phyloP scores from a whole-genome alignment of 2,329 filamentous ascomycete genomes.

The Fusarium falciforme region DNA sequence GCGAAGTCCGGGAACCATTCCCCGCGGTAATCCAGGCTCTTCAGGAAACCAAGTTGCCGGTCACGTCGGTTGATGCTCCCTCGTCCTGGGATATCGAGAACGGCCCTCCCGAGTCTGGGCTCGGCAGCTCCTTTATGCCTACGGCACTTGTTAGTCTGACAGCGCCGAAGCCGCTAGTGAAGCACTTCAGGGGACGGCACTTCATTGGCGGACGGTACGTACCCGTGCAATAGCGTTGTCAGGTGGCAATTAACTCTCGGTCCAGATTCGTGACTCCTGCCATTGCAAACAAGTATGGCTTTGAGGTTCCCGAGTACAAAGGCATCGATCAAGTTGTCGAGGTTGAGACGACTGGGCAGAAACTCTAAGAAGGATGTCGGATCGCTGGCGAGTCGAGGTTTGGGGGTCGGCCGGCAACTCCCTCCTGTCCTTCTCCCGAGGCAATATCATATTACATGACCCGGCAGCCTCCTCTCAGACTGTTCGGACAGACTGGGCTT shows the following conservation, averaged over 20 bases:
- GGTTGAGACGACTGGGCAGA: slow-evolving; percentile 64
- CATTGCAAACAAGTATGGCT: slow-evolving; percentile 85
- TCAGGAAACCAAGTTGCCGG: slow-evolving; percentile 77
- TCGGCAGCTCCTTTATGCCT: slow-evolving; percentile 85
- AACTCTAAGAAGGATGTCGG: slow-evolving; percentile 56
- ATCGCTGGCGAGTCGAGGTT: slow-evolving; percentile 7
- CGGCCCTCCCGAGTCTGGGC: slow-evolving; percentile 81
- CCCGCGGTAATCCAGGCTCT: slow-evolving; percentile 82
- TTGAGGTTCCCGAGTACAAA: slow-evolving; percentile 85
- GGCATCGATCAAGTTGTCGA: slow-evolving; percentile 93
- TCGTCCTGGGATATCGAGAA: slow-evolving; percentile 94
- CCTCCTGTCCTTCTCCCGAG: slow-evolving; percentile 15
- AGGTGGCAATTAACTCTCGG: slow-evolving; percentile 25
- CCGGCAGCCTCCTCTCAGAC: slow-evolving; percentile 64
- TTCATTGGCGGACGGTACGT: slow-evolving; percentile 86
- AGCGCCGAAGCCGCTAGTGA: slow-evolving; percentile 90
- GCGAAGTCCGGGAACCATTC: slow-evolving; percentile 93
- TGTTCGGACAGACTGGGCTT: slow-evolving; percentile 70
- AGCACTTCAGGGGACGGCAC: slow-evolving; percentile 86
- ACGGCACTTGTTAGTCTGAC: slow-evolving; percentile 86
- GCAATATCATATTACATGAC: slow-evolving; percentile 58
- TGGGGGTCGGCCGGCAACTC: slow-evolving; percentile 5
- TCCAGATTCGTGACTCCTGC: slow-evolving; percentile 80
- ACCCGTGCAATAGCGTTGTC: slow-evolving; percentile 16
- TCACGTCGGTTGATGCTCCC: slow-evolving; percentile 91